Evolutionary conservation across 2,329 filamentous ascomycete genomes (phyloP).

Genomic region (Exophiala spinifera): DNA sequence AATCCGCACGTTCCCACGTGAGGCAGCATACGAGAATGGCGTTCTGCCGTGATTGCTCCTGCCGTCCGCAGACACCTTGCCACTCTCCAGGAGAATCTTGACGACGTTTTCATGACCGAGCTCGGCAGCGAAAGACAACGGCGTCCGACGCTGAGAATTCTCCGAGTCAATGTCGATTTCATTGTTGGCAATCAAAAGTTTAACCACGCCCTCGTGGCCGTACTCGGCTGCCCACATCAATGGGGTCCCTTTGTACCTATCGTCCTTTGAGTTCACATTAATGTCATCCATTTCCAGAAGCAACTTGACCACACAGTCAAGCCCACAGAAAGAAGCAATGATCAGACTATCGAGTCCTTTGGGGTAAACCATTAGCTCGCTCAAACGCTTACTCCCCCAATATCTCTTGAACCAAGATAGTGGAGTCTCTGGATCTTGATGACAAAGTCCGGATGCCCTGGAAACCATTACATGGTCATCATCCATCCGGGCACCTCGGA

Average conservation of each 20-base stretch:
- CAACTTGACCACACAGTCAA: not conserved
- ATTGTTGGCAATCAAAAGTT: constrained; percentile 1
- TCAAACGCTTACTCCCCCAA: not conserved
- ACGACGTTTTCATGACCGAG: constrained; percentile 14
- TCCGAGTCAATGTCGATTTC: too few relatives aligned
- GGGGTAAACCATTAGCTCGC: not conserved
- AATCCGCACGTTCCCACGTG: constrained; percentile 6
- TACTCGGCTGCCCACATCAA: not conserved
- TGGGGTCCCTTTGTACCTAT: too few relatives aligned
- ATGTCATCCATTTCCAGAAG: not conserved
- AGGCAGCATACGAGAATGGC: constrained; percentile 8
- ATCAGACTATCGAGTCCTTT: not conserved
- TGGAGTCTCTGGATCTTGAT: not conserved
- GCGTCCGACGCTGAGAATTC: not conserved
- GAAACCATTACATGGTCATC: not conserved
- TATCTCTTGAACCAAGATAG: not conserved
- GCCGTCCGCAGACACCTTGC: not conserved
- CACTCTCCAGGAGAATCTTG: constrained; percentile 12
- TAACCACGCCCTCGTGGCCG: not conserved
- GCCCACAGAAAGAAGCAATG: not conserved
- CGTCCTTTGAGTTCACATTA: not conserved
- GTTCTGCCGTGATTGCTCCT: constrained; percentile 7
- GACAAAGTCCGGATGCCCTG: not conserved
- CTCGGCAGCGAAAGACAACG: constrained; percentile 8
- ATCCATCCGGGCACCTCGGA: not conserved